A percentile compares a stretch with the other conserved stretches of the same genome.
These are phyloP conservation scores for Lipomyces starkeyi DNA, from an alignment of 805 yeast genomes.

Conservation along the genomic window DNA sequence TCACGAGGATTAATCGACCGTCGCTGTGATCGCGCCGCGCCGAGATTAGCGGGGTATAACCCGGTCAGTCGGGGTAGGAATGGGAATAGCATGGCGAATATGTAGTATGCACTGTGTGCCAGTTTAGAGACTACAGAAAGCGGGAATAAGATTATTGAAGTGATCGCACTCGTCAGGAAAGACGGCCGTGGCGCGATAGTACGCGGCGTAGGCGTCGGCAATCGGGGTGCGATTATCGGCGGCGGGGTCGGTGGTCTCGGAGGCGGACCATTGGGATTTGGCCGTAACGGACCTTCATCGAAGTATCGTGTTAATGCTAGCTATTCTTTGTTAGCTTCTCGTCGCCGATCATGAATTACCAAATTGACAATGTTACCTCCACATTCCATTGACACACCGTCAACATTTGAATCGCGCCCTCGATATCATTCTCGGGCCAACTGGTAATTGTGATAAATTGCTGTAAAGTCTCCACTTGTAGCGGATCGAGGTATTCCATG, in stretches of 20 bases:
- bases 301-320: conserved; percentile 34
- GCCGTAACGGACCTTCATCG: conserved; percentile 36
- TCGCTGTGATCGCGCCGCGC: conserved; percentile 48
- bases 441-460: conserved; percentile 46
- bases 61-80: conserved; percentile 48
- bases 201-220: conserved; percentile 36
- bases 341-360: background rate
- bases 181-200: conserved; percentile 43
- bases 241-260: conserved; percentile 37
- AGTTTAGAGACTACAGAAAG: conserved; percentile 45
- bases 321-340: conserved; percentile 4
- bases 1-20: conserved; percentile 54
- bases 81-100: conserved; percentile 45
- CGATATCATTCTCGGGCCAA: conserved; percentile 42
- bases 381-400: conserved; percentile 50
- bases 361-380: conserved; percentile 40
- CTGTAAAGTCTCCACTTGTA: conserved; percentile 38
- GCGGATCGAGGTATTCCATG: conserved; percentile 23
- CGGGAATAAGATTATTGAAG: conserved; percentile 46
- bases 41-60: conserved; percentile 49
- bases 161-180: conserved; percentile 39
- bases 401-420: conserved; percentile 44
- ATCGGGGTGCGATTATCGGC: conserved; percentile 43
- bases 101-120: conserved; percentile 25
- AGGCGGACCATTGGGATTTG: conserved; percentile 22